Conservation (phyloP, 1,284 basidiomycete genomes). For the Naganishia albida region DNA sequence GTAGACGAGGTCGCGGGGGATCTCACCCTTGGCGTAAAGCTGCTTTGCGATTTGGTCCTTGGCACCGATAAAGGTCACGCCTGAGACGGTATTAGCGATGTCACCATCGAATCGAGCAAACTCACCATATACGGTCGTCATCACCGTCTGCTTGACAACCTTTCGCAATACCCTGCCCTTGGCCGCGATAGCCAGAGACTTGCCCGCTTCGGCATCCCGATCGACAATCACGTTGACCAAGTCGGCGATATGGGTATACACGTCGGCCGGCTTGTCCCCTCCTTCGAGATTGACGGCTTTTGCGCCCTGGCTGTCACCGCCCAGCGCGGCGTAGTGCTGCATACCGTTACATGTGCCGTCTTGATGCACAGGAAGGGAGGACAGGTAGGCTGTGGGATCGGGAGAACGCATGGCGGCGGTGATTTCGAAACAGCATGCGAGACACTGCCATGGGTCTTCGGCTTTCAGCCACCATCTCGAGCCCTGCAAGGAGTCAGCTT, state of each 20-base stretch:
- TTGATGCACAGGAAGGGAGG: slow-evolving; percentile 88
- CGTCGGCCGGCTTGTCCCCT: slow-evolving; percentile 87
- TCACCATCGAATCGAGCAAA: not conserved
- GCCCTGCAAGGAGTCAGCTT: slow-evolving; percentile 56
- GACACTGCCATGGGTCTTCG: slow-evolving; percentile 97
- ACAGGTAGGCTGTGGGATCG: slow-evolving; percentile 71
- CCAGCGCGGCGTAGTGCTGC: slow-evolving; percentile 97
- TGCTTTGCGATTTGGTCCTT: slow-evolving; percentile 93
- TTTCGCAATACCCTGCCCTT: slow-evolving; percentile 84
- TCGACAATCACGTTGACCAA: slow-evolving; percentile 59
- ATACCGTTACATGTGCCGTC: slow-evolving; percentile 98
- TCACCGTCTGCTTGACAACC: slow-evolving; percentile 99
- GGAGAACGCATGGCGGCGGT: slow-evolving; percentile 71
- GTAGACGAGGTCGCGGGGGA: slow-evolving; percentile 74
- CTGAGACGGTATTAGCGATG: slow-evolving; percentile 31
- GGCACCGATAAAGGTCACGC: slow-evolving; percentile 90
- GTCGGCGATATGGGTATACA: slow-evolving; percentile 89
- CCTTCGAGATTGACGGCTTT: slow-evolving; percentile 88
- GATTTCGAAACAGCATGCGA: slow-evolving; percentile 88
- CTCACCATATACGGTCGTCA: slow-evolving; percentile 96
- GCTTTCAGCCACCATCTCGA: slow-evolving; percentile 84
- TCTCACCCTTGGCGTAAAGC: slow-evolving; percentile 72
- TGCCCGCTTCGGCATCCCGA: slow-evolving; percentile 58
- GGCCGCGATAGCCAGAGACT: slow-evolving; percentile 65
- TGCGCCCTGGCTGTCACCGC: slow-evolving; percentile 87